Evolutionary conservation across 352 stramenopile genomes (phyloP), one percentile per base, ranked within the genome.

Genomic region (Phytophthora fragariaefolia): DNA sequence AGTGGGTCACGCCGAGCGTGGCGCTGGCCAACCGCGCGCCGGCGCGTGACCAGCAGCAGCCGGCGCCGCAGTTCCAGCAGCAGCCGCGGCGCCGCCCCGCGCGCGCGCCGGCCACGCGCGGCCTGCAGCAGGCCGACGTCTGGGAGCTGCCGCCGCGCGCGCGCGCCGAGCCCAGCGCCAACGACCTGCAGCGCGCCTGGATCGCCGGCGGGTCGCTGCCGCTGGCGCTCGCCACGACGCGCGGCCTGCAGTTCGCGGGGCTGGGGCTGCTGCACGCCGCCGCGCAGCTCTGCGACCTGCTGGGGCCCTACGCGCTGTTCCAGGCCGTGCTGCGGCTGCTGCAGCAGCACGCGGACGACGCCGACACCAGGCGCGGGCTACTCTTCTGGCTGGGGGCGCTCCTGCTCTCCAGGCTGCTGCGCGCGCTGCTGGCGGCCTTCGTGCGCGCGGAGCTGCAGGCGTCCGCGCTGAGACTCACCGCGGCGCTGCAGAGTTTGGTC

Each of bases 401-500:
- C 23, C 68, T 95, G n/a, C 55, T 75, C 50, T 85, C 87, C 51
- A 75, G 80, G 7, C 71, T 92, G 27, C 52, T 92, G 49, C 85
- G 89, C 54, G 82, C 82, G 32, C 69, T 93, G 27, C 66, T 92
- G 22, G 86, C 86, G 23, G 68, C 74, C 9, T 89, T 87, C 69
- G 84, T 86, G 20, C 82, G 83, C 50, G 48, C 71, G 1, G 83
- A 92, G 69, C 82, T 85, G 30, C 80, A 91, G 69, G 74, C 87
- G 22, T 75, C 79, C 27, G 85, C 81, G 52, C 54, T 93, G 61
- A 74, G 77, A 54, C 84, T 93, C 46, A 82, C 83, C 17, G 73
- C 79, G 52, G 83, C 78, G 38, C 69, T 95, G 55, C 84, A 92
- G 74, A 89, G 80, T 65, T 63, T 91, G 43, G 74, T 95, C 2